A percentile compares a stretch with the other conserved stretches of the same genome.
Conservation (phyloP, 495 filamentous ascomycete species). For the Copromyces sp. region DNA sequence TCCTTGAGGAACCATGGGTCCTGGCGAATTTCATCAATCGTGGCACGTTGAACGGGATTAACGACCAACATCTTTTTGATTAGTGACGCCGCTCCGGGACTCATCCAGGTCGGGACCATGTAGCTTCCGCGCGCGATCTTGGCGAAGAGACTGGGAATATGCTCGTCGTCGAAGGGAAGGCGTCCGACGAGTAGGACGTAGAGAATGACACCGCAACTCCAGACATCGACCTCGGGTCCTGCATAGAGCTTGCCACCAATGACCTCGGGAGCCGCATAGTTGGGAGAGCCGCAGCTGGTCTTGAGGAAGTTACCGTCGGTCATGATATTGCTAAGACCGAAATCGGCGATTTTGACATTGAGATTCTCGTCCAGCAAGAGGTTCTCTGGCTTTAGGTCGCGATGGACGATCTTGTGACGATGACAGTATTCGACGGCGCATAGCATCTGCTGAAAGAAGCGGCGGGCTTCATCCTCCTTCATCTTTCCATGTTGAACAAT, state of each 20-base stretch:
- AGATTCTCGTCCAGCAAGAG: constrained; percentile 84
- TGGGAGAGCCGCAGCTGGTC: constrained; percentile 95
- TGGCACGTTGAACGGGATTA: constrained; percentile 87
- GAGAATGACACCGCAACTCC: constrained; percentile 97
- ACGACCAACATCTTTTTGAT: constrained; percentile 92
- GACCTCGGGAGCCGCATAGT: constrained; percentile 96
- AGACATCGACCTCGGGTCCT: constrained; percentile 95
- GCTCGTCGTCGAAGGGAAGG: constrained; percentile 95
- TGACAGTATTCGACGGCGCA: constrained; percentile 99
- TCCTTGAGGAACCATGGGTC: constrained; percentile 92
- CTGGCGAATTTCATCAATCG: constrained; percentile 83
- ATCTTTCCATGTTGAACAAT: constrained; percentile 86
- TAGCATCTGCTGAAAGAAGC: constrained; percentile 99
- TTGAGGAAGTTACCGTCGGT: constrained; percentile 98
- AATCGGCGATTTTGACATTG: constrained; percentile 98
- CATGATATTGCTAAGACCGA: constrained; percentile 98
- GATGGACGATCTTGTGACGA: constrained; percentile 95
- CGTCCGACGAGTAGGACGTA: constrained; percentile 89
- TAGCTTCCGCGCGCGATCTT: constrained; percentile 58
- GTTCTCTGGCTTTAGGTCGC: constrained; percentile 97
- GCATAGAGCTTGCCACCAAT: constrained; percentile 97
- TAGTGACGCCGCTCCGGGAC: constrained; percentile 68
- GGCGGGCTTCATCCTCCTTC: constrained; percentile 77
- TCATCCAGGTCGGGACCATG: constrained; percentile 78
- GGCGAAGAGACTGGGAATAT: constrained; percentile 40